Base-by-base conservation (phyloP, 164 flowering plant species). In the Amborella trichopoda region DNA sequence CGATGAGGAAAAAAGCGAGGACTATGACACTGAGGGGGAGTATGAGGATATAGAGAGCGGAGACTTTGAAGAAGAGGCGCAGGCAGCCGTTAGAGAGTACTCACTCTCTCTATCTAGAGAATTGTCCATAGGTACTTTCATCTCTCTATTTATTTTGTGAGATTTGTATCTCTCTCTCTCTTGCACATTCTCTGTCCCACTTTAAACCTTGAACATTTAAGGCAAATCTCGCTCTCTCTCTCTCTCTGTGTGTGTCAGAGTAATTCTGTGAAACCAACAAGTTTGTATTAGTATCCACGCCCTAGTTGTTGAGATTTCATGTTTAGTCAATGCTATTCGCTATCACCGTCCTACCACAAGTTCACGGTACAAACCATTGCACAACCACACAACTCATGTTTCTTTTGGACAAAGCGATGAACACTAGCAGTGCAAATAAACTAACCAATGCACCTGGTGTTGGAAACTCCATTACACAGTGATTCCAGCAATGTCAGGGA, bases 21-120 rank as follows among this genome's bases (percentile, higher is more conserved):
- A 54, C 3, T 62, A 48, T 3, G 63, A 25, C 2, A 44, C 46
- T 16, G 67, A 46, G 22, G 49, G 34, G 25, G 58, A 60, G 25
- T 65, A 50, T 21, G 36, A 20, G 16, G 46, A 51, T 0, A 6
- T 77, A 23, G 87, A 77, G 41, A 58, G 44, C 19, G 69, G 68
- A 6, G 74, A 40, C 38, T 72, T 87, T 16, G 96, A 87, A 45
- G 53, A 54, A 42, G 93, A 83, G 58, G 96, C 96, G 2, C 53
- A 46, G 28, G 55, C 43, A 12, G 79, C 51, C 2, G 83, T 61
- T 28, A 55, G 56, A 21, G 80, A 75, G 51, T 77, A 54, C 51
- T 59, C 84, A 12, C 25, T 61, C 25, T 52, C 74, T 14, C 53
- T 83, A 36, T 67, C 84, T 33, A 75, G 70, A 9, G 56, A 73